Percentiles rank a stretch among this genome's conserved stretches.
Conservation (phyloP, 2,329 filamentous ascomycete species). For the Cladophialophora psammophila region DNA sequence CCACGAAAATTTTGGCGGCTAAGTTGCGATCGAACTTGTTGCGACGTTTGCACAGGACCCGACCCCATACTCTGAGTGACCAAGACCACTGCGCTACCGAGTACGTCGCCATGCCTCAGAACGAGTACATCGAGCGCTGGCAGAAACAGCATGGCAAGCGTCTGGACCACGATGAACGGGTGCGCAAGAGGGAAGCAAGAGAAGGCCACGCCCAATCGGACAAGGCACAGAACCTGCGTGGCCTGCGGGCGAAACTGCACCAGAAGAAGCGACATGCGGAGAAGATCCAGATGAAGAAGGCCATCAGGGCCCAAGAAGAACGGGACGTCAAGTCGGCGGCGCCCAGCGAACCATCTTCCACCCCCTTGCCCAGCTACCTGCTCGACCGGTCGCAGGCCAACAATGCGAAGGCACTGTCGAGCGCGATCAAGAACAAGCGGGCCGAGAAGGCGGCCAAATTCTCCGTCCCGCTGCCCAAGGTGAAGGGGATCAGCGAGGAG, state of each 20-base stretch:
- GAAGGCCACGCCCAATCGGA: constrained; percentile 87
- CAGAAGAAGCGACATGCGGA: constrained; percentile 93
- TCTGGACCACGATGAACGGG: constrained; percentile 86
- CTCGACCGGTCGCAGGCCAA: constrained; percentile 79
- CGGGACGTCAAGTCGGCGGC: constrained; percentile 88
- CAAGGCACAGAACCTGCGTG: constrained; percentile 91
- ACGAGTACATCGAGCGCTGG: constrained; percentile 68
- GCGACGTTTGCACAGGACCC: no score
- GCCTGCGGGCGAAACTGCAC: constrained; percentile 89
- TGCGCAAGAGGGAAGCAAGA: constrained; percentile 84
- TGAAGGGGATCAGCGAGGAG: constrained; percentile 90
- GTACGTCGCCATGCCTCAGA: constrained; percentile 38
- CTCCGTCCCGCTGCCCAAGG: constrained; percentile 89
- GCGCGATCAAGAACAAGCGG: constrained; percentile 94
- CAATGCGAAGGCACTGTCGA: constrained; percentile 77
- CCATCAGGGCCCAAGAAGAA: constrained; percentile 94
- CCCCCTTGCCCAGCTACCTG: constrained; percentile 89
- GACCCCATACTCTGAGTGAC: no score
- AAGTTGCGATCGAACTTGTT: no score
- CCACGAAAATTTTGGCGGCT: no score
- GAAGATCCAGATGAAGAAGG: constrained; percentile 98
- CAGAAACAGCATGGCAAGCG: constrained; percentile 69
- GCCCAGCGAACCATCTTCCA: constrained; percentile 77
- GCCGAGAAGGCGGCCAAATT: constrained; percentile 94
- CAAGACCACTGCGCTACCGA: no score